phyloP scores from a whole-genome alignment of 2,329 filamentous ascomycete species.

The Aphanocladium album region DNA sequence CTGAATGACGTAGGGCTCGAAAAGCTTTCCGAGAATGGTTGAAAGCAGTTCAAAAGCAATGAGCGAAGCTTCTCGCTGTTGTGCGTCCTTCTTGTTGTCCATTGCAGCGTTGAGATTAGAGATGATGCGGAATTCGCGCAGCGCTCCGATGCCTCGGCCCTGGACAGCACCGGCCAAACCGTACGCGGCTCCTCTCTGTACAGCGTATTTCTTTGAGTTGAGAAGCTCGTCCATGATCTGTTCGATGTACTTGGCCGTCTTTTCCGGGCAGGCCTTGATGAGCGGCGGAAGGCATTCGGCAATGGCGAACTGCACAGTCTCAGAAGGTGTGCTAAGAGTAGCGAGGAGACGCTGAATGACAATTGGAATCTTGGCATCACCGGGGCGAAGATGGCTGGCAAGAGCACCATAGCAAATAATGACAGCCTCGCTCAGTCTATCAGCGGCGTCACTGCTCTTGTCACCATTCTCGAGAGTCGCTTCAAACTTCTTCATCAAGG shows the following conservation, averaged over 20 bases:
- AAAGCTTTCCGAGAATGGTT: constrained; percentile 76
- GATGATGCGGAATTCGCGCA: constrained; percentile 84
- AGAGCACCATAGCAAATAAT: constrained; percentile 96
- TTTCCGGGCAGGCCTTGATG: constrained; percentile 73
- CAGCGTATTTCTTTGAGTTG: constrained; percentile 85
- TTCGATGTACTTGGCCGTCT: constrained; percentile 74
- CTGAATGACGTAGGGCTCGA: constrained; percentile 95
- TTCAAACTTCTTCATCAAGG: constrained; percentile 90
- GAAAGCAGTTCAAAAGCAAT: constrained; percentile 89
- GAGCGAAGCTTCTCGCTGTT: constrained; percentile 82
- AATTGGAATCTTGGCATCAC: constrained; percentile 81
- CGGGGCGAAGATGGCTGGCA: constrained; percentile 75
- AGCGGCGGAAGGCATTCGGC: constrained; percentile 90
- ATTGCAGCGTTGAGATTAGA: constrained; percentile 71
- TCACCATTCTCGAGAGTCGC: constrained; percentile 79
- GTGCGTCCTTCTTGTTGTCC: constrained; percentile 93
- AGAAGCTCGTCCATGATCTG: constrained; percentile 78
- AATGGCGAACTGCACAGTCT: constrained; percentile 94
- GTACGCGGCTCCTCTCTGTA: constrained; percentile 87
- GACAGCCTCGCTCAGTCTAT: constrained; percentile 92
- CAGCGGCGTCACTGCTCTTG: constrained; percentile 72
- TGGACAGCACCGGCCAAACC: constrained; percentile 85
- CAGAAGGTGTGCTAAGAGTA: constrained; percentile 89
- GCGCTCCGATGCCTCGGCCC: constrained; percentile 75
- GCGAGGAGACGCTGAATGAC: constrained; percentile 82